Evolutionary conservation across 257 asterid species (phyloP), one percentile per base, ranked within the genome.

Genomic region (Leptodermis oblonga): DNA sequence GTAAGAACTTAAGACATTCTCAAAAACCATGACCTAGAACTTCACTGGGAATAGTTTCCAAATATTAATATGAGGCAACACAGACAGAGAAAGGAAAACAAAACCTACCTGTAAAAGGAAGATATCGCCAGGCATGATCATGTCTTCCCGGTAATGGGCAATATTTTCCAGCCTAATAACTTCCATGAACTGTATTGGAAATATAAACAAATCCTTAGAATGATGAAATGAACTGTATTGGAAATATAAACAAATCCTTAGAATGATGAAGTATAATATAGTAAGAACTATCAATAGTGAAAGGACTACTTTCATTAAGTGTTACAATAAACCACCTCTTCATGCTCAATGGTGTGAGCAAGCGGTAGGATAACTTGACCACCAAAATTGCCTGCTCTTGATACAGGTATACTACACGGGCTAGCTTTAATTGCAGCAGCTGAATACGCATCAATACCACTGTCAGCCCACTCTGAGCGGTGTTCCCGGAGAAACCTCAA

Each of bases 401-500:
- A 76, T 23, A 87, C 81, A 23, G 93, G 97, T 70, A 94, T 54
- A 67, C 78, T 83, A 73, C 93, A 87, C 25, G 98, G 96, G 66
- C 88, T 85, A 33, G 95, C 83, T 79, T 89, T 91, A 65, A 89
- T 88, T 53, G 99, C 94, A 82, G 92, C 87, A 60, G 96, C 88
- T 5, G 96, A 90, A 72, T 90, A 90, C 23, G 99, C 94, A 71
- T 93, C 99, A 54, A 90, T 85, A 20, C 94, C 92, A 75, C 87
- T 87, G 79, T 91, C 97, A 34, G 99, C 97, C 99, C 98, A 94
- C 74, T 94, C 99, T 18, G 98, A 91, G 36, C 99, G 87, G 76
- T 94, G 99, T 65, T 94, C 97, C 68, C 98, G 79, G 68, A 94
- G 77, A 82, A 94, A 94, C 80, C 98, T 81, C 61, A 94, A 70